Evolutionary conservation across 148 eudicot genomes (phyloP).

Genomic region (Amaranthus cruentus): DNA sequence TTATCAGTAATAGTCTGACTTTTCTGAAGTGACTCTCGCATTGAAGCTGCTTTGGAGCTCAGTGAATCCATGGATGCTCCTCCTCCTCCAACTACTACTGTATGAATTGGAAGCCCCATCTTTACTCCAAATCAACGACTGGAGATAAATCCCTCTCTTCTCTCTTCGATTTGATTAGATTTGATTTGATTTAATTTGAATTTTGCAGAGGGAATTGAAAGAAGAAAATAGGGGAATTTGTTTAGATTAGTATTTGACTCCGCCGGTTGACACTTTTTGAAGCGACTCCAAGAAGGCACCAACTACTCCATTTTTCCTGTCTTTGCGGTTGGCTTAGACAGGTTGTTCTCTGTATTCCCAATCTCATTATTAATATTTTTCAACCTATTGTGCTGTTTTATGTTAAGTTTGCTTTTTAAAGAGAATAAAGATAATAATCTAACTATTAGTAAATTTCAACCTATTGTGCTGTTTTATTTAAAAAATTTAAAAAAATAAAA

Average conservation of each 20-base stretch:
- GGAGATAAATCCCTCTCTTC: background rate
- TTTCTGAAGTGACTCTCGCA: slow-evolving; percentile 79
- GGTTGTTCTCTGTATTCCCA: background rate
- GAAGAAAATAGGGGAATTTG: background rate
- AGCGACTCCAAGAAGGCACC: background rate
- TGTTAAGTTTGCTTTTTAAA: no score
- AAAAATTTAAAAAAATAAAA: no score
- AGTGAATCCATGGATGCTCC: slow-evolving; percentile 37
- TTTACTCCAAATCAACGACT: background rate
- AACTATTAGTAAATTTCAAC: no score
- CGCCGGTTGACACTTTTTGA: background rate
- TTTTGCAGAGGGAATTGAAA: background rate
- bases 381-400: no score
- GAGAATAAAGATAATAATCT: no score
- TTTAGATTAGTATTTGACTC: background rate
- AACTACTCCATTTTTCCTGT: background rate
- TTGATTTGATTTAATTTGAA: background rate
- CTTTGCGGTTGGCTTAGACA: slow-evolving; percentile 6
- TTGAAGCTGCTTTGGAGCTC: slow-evolving; percentile 61
- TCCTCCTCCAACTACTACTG: slow-evolving; percentile 7
- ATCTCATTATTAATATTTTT: no score
- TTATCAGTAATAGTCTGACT: slow-evolving; percentile 77
- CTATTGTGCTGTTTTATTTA: no score
- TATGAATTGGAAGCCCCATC: slow-evolving; percentile 37
- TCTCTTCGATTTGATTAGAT: background rate